Conservation (phyloP, 1,284 basidiomycete species). For the Fomes fomentarius region DNA sequence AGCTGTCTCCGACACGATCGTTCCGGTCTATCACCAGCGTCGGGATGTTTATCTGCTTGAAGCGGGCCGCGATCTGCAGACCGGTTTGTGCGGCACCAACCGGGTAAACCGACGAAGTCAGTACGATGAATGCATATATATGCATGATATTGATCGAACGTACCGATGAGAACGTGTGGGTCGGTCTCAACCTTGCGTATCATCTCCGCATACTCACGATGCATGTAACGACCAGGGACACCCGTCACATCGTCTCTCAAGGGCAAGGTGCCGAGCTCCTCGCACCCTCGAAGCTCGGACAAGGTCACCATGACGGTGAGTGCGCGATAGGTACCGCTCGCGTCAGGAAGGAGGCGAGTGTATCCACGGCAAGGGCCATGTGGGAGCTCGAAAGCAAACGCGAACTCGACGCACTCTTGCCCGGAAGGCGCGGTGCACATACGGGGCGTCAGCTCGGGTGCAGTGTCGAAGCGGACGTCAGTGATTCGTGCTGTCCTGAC, state of each 20-base stretch:
- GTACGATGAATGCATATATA: background rate
- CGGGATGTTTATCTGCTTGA: slow-evolving; percentile 52
- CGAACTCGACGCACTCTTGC: slow-evolving; percentile 26
- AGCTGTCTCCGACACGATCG: slow-evolving; percentile 53
- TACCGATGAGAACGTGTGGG: slow-evolving; percentile 32
- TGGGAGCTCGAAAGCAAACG: slow-evolving; percentile 45
- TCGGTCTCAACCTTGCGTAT: slow-evolving; percentile 24
- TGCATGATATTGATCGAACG: background rate
- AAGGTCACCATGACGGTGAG: slow-evolving; percentile 30
- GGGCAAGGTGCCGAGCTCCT: slow-evolving; percentile 23
- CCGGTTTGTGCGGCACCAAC: slow-evolving; percentile 51
- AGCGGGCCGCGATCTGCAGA: slow-evolving; percentile 52
- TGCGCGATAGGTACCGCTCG: slow-evolving; percentile 19
- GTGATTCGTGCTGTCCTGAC: slow-evolving; percentile 27
- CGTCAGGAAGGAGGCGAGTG: slow-evolving; percentile 34
- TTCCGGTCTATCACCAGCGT: slow-evolving; percentile 52
- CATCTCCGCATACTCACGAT: slow-evolving; percentile 22
- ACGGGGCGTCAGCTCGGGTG: slow-evolving; percentile 30
- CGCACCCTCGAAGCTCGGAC: slow-evolving; percentile 33
- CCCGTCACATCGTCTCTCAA: slow-evolving; percentile 11
- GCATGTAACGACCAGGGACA: slow-evolving; percentile 9
- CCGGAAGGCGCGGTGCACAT: slow-evolving; percentile 23
- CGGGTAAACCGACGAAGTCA: background rate
- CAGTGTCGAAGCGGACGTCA: slow-evolving; percentile 34
- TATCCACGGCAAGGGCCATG: slow-evolving; percentile 41